Conservation (phyloP, 2,329 filamentous ascomycete genomes). For the Arthrinium phaeospermum region DNA sequence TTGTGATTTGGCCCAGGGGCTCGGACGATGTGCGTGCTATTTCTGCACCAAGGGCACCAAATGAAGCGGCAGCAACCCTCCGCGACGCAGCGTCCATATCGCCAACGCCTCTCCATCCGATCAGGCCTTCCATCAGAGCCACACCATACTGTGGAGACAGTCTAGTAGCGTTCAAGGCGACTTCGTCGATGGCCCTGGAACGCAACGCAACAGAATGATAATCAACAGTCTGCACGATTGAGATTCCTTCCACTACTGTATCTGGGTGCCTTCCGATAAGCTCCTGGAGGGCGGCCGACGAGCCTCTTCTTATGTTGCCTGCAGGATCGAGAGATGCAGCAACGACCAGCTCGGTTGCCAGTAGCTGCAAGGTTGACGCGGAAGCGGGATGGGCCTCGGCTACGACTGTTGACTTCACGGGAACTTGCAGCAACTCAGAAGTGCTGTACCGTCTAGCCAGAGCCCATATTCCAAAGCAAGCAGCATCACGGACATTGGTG, state of each 20-base stretch:
- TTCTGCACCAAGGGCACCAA: conserved; percentile 63
- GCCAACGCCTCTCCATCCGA: conserved; percentile 88
- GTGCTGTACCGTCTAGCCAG: conserved; percentile 87
- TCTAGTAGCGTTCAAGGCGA: conserved; percentile 71
- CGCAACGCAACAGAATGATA: conserved; percentile 93
- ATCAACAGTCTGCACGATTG: conserved; percentile 86
- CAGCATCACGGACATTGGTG: conserved; percentile 90
- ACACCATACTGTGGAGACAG: conserved; percentile 73
- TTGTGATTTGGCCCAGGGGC: conserved; percentile 37
- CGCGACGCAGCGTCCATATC: conserved; percentile 78
- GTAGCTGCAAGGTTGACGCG: conserved; percentile 70
- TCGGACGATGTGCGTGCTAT: conserved; percentile 36
- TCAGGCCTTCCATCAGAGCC: conserved; percentile 71
- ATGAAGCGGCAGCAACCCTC: conserved; percentile 71
- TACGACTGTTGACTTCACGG: conserved; percentile 51
- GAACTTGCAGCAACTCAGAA: conserved; percentile 71
- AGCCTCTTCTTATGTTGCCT: conserved; percentile 90
- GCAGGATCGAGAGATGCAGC: conserved; percentile 86
- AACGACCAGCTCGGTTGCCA: conserved; percentile 82
- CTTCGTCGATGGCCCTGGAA: conserved; percentile 78
- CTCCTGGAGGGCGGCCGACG: conserved; percentile 93
- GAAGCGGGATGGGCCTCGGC: conserved; percentile 43
- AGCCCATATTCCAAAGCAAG: conserved; percentile 96
- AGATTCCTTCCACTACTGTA: conserved; percentile 79
- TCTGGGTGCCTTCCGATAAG: conserved; percentile 92